These are phyloP conservation scores for Cryptococcus sp. DNA, from an alignment of 1,284 basidiomycete species.

Conservation along the genomic window DNA sequence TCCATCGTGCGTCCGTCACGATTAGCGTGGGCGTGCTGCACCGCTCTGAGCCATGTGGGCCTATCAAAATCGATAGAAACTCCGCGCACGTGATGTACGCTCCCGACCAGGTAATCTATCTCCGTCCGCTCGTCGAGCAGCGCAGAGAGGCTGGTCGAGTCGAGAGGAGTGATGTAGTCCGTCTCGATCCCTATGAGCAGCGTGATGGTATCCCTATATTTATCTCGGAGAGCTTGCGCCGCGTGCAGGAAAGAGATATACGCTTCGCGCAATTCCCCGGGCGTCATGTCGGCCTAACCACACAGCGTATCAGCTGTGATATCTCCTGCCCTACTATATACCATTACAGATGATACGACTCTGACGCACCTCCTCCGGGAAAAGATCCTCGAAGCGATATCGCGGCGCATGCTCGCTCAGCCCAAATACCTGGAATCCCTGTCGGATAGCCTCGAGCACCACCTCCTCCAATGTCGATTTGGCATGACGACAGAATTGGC, in stretches of 20 bases:
- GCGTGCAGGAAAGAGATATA: slow-evolving; percentile 56
- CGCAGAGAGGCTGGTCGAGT: slow-evolving; percentile 59
- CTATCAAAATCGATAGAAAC: slow-evolving; percentile 92
- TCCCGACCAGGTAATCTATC: slow-evolving; percentile 91
- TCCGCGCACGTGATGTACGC: slow-evolving; percentile 84
- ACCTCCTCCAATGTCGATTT: slow-evolving; percentile 72
- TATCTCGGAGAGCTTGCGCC: slow-evolving; percentile 69
- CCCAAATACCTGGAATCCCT: slow-evolving; percentile 80
- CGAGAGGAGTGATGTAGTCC: slow-evolving; percentile 74
- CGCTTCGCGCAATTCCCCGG: slow-evolving; percentile 35
- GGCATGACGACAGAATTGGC: slow-evolving; percentile 94
- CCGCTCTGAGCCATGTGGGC: slow-evolving; percentile 36
- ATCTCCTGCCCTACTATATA: no score
- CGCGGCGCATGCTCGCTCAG: slow-evolving; percentile 94
- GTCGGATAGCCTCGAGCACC: slow-evolving; percentile 71
- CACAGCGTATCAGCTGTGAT: background rate
- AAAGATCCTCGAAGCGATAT: slow-evolving; percentile 76
- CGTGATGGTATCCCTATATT: slow-evolving; percentile 59
- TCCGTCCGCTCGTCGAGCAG: slow-evolving; percentile 61
- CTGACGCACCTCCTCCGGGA: slow-evolving; percentile 84
- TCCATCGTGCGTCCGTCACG: slow-evolving; percentile 21
- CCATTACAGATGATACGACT: background rate
- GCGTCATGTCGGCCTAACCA: slow-evolving; percentile 44
- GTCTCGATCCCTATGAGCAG: slow-evolving; percentile 92
- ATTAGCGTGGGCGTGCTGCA: slow-evolving; percentile 10